Evolutionary conservation across 2,329 filamentous ascomycete species (phyloP).

Genomic region (Neocucurbitaria cava): DNA sequence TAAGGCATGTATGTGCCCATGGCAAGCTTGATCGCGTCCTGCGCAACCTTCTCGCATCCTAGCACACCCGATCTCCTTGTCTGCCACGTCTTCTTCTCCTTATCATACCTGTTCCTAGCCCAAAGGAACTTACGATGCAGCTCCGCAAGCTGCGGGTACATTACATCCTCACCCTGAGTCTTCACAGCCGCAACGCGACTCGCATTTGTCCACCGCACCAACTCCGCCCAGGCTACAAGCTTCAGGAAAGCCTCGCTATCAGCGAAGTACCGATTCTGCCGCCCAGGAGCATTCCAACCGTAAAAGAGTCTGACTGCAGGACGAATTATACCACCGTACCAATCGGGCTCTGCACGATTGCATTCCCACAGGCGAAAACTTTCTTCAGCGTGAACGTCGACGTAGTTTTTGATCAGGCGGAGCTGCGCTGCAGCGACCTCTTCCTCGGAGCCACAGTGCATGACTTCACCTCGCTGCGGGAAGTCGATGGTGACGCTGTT

Average conservation of each 20-base stretch:
- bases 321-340: constrained; percentile 6
- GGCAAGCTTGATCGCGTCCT: constrained; percentile 9
- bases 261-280: constrained; percentile 7
- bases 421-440: constrained; percentile 14
- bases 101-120: constrained; percentile 12
- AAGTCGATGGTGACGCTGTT: constrained; percentile 10
- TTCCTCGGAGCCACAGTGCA: constrained; percentile 13
- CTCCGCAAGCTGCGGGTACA: constrained; percentile 5
- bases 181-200: not conserved
- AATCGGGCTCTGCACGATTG: constrained; percentile 9
- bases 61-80: not conserved
- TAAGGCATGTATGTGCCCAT: constrained; percentile 2
- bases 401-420: constrained; percentile 17
- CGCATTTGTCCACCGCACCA: constrained; percentile 19
- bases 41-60: constrained; percentile 13
- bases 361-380: constrained; percentile 5
- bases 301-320: constrained; percentile 13
- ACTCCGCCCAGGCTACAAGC: constrained; percentile 18
- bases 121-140: constrained; percentile 11
- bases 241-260: constrained; percentile 13
- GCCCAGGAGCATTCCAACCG: constrained; percentile 8
- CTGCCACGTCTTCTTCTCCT: constrained; percentile 11
- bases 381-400: constrained; percentile 17
- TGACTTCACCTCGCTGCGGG: constrained; percentile 1
- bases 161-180: not conserved